These are phyloP conservation scores for Ceratocystis smalleyi DNA, from an alignment of 2,329 filamentous ascomycete genomes.

Conservation along the genomic window DNA sequence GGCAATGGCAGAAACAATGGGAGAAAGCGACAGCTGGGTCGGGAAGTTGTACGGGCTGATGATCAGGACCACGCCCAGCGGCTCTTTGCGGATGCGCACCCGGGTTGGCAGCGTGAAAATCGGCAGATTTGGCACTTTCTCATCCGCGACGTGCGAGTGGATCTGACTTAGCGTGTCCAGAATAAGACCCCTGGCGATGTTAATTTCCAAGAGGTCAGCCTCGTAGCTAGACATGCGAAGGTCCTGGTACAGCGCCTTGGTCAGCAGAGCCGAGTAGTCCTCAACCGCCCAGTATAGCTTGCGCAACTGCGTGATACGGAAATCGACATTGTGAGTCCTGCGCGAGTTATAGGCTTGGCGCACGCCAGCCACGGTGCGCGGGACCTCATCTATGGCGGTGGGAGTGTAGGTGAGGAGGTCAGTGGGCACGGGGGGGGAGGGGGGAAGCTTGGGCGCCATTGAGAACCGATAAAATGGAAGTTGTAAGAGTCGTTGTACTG, in stretches of 20 bases:
- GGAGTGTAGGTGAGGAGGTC: conserved; percentile 24
- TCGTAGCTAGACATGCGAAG: conserved; percentile 66
- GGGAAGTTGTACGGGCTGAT: conserved; percentile 95
- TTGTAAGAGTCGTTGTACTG: no score
- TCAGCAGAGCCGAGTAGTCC: conserved; percentile 58
- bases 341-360: conserved; percentile 59
- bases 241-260: conserved; percentile 62
- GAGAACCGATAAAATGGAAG: not conserved
- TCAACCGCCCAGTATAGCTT: conserved; percentile 88
- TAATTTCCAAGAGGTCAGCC: conserved; percentile 55
- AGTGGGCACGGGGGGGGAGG: conserved; percentile 6
- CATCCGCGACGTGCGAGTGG: conserved; percentile 69
- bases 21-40: conserved; percentile 60
- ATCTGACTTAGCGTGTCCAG: conserved; percentile 64
- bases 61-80: conserved; percentile 65
- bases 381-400: conserved; percentile 30
- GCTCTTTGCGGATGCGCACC: conserved; percentile 72
- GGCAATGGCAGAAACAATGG: conserved; percentile 76
- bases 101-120: conserved; percentile 40
- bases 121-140: conserved; percentile 50
- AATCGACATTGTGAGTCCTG: conserved; percentile 69
- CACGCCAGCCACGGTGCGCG: conserved; percentile 41
- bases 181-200: conserved; percentile 68
- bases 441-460: conserved; percentile 1
- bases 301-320: conserved; percentile 69